Percentiles rank a stretch among this genome's conserved stretches.
Evolutionary conservation across 2,329 filamentous ascomycete species (phyloP).

Genomic region (Calonectria henricotiae): DNA sequence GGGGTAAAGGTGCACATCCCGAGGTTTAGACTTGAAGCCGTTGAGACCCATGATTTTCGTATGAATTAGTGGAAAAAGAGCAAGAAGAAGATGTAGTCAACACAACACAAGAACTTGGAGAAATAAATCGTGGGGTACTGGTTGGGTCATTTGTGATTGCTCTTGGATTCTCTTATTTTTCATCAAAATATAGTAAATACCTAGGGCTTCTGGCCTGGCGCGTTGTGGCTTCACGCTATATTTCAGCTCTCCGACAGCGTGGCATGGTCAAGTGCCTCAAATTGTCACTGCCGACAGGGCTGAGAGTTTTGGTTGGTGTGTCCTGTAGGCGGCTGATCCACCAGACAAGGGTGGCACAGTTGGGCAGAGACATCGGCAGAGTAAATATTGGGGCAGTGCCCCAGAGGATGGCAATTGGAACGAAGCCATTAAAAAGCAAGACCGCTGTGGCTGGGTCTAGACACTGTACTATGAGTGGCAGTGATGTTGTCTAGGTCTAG

Average conservation of each 20-base stretch:
- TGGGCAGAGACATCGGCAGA: not conserved
- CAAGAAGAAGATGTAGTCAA: too few relatives aligned
- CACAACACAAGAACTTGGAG: not conserved
- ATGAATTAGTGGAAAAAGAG: not conserved
- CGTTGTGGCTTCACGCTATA: constrained; percentile 6
- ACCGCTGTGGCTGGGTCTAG: not conserved
- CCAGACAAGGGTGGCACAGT: not conserved
- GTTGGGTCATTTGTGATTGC: not conserved
- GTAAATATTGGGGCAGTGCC: not conserved
- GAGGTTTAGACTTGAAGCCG: constrained; percentile 12
- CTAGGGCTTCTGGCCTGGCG: not conserved
- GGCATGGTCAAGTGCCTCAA: constrained; percentile 12
- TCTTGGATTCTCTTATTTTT: not conserved
- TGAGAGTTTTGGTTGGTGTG: not conserved
- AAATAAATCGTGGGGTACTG: not conserved
- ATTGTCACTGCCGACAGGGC: not conserved
- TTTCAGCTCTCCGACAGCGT: constrained; percentile 11
- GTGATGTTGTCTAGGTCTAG: not conserved
- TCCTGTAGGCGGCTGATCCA: not conserved
- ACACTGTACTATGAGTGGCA: not conserved
- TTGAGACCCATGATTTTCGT: not conserved
- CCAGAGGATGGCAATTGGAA: not conserved
- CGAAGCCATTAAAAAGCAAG: constrained; percentile 5
- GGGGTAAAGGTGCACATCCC: constrained; percentile 6
- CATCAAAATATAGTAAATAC: not conserved